These are phyloP conservation scores for Lolium multiflorum DNA, from an alignment of 176 grass and related monocot genomes.

Conservation along the genomic window DNA sequence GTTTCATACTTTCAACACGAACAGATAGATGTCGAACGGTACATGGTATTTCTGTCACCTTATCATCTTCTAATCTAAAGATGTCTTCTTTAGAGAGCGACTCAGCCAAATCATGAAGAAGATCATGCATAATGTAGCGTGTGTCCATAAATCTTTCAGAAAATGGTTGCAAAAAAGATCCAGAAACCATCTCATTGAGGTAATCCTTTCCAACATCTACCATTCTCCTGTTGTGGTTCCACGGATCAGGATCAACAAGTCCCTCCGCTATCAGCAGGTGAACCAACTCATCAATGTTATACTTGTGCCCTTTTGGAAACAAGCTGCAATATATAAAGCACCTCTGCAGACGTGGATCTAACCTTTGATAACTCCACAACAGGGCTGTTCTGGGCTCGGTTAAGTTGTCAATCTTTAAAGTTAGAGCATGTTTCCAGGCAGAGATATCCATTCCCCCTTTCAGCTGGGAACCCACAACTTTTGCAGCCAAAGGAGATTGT, in stretches of 20 bases:
- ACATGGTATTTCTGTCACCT: not conserved
- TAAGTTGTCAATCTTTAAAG: not conserved
- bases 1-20: not conserved
- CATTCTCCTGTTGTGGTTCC: not conserved
- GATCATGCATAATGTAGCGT: not conserved
- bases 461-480: conserved; percentile 13
- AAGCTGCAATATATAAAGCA: conserved; percentile 31
- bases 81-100: not conserved
- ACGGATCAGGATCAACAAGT: not conserved
- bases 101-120: not conserved
- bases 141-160: not conserved
- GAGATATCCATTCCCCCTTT: not conserved
- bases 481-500: conserved; percentile 36
- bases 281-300: not conserved
- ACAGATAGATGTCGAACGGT: not conserved
- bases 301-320: not conserved
- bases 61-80: not conserved
- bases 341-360: conserved; percentile 24
- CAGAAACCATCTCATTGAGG: not conserved
- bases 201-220: not conserved
- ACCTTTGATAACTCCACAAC: not conserved
- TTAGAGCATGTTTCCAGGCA: not conserved
- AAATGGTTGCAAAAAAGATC: not conserved
- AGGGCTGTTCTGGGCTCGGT: not conserved
- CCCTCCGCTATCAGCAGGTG: not conserved